These are phyloP conservation scores for Pyrus betulifolia DNA, from an alignment of 306 rosid genomes.

Conservation along the genomic window DNA sequence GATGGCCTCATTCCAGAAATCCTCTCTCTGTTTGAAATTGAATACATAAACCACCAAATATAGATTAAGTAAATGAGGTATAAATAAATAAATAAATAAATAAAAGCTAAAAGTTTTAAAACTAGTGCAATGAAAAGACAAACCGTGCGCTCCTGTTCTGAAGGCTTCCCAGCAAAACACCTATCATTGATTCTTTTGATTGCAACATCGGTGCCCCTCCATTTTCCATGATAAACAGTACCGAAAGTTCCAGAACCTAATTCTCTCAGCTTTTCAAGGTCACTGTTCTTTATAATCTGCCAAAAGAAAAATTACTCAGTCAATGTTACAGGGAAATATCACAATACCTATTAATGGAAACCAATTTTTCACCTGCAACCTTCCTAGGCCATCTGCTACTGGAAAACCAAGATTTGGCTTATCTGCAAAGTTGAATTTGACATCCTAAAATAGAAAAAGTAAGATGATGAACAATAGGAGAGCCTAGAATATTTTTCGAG, in stretches of 20 bases:
- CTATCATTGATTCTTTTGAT: slow-evolving; percentile 85
- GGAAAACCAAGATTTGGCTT: slow-evolving; percentile 59
- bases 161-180: slow-evolving; percentile 87
- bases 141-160: slow-evolving; percentile 90
- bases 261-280: slow-evolving; percentile 80
- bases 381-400: slow-evolving; percentile 48
- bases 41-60: slow-evolving; percentile 1
- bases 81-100: background rate
- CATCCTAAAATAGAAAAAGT: slow-evolving; percentile 37
- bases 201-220: slow-evolving; percentile 96
- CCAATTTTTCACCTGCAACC: slow-evolving; percentile 58
- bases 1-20: slow-evolving; percentile 97
- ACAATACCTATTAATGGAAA: background rate
- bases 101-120: background rate
- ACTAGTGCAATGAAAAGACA: slow-evolving; percentile 10
- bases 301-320: slow-evolving; percentile 2
- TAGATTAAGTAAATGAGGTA: background rate
- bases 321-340: slow-evolving; percentile 11
- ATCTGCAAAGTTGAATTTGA: slow-evolving; percentile 39
- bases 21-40: slow-evolving; percentile 51
- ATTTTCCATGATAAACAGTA: slow-evolving; percentile 90
- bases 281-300: slow-evolving; percentile 72
- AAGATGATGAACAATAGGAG: background rate
- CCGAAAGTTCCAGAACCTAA: slow-evolving; percentile 88
- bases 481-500: background rate